These are phyloP conservation scores for Pleurostoma richardsiae DNA, from an alignment of 2,329 filamentous ascomycete genomes.

Conservation along the genomic window DNA sequence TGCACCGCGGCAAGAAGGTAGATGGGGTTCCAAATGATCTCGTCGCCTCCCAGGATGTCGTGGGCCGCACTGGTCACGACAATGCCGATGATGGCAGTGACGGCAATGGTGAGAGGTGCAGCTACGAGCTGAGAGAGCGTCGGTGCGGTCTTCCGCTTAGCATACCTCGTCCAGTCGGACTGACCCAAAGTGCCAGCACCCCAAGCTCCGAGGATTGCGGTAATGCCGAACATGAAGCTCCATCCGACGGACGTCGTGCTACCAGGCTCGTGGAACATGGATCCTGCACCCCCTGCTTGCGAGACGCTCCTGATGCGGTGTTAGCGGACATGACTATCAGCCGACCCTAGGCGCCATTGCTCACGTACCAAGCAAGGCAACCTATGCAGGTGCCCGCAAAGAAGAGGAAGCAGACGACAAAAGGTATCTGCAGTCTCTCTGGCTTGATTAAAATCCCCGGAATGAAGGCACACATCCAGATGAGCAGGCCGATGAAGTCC, in stretches of 20 bases:
- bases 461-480: slow-evolving; percentile 16
- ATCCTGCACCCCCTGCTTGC: slow-evolving; percentile 12
- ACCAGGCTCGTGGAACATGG: background rate
- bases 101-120: slow-evolving; percentile 16
- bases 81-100: slow-evolving; percentile 25
- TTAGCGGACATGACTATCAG: background rate
- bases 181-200: slow-evolving; percentile 18
- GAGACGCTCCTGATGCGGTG: slow-evolving; percentile 10
- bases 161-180: slow-evolving; percentile 21
- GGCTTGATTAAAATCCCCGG: slow-evolving; percentile 14
- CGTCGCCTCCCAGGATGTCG: slow-evolving; percentile 40
- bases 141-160: slow-evolving; percentile 10
- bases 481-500: slow-evolving; percentile 17
- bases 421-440: slow-evolving; percentile 17
- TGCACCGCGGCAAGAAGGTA: slow-evolving; percentile 15
- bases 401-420: slow-evolving; percentile 16
- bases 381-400: slow-evolving; percentile 15
- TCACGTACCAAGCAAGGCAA: slow-evolving; percentile 7
- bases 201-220: slow-evolving; percentile 16
- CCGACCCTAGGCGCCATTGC: slow-evolving; percentile 8
- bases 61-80: slow-evolving; percentile 40
- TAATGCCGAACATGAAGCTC: slow-evolving; percentile 14
- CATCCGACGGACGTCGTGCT: background rate
- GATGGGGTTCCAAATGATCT: slow-evolving; percentile 23
- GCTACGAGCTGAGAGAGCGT: slow-evolving; percentile 15